Evolutionary conservation across 768 basidiomycete genomes (phyloP).

Genomic region (Xanthoconium purpureum): DNA sequence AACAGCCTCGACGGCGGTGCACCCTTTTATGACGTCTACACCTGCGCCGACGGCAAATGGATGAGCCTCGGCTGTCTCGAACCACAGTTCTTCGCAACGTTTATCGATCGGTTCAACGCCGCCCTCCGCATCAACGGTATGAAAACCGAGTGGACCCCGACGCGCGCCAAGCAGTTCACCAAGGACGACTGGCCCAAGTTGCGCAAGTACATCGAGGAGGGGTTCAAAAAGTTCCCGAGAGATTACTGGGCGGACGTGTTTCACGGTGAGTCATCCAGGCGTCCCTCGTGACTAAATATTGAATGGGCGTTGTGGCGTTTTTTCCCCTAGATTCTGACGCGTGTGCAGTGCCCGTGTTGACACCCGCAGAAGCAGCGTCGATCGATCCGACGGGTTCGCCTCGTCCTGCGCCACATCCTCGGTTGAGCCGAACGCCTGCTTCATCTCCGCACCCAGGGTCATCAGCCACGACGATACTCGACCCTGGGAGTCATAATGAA

Average conservation of each 20-base stretch:
- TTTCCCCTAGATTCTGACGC: constrained; percentile 63
- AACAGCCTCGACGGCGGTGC: constrained; percentile 74
- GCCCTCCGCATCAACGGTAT: constrained; percentile 44
- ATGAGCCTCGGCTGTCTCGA: constrained; percentile 79
- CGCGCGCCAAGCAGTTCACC: constrained; percentile 41
- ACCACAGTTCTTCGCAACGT: constrained; percentile 64
- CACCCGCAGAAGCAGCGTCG: constrained; percentile 56
- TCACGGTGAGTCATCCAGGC: constrained; percentile 44
- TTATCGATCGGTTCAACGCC: constrained; percentile 52
- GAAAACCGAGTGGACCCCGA: constrained; percentile 55
- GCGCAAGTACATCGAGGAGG: constrained; percentile 54
- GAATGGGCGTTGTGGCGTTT: too few relatives aligned
- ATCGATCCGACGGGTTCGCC: constrained; percentile 36
- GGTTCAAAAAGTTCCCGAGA: constrained; percentile 57
- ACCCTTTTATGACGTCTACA: constrained; percentile 75
- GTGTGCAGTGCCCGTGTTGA: constrained; percentile 67
- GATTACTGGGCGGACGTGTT: constrained; percentile 71
- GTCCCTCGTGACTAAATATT: too few relatives aligned
- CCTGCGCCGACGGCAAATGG: constrained; percentile 67
- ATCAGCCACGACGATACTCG: constrained; percentile 24
- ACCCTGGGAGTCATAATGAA: constrained; percentile 52
- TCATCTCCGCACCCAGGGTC: constrained; percentile 6
- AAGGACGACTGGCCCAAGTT: constrained; percentile 56
- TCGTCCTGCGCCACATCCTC: constrained; percentile 54
- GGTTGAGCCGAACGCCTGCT: constrained; percentile 34